Percentiles rank a stretch among this genome's conserved stretches.
These are phyloP conservation scores for Talaromyces piceae DNA, from an alignment of 2,329 filamentous ascomycete genomes.

Conservation along the genomic window DNA sequence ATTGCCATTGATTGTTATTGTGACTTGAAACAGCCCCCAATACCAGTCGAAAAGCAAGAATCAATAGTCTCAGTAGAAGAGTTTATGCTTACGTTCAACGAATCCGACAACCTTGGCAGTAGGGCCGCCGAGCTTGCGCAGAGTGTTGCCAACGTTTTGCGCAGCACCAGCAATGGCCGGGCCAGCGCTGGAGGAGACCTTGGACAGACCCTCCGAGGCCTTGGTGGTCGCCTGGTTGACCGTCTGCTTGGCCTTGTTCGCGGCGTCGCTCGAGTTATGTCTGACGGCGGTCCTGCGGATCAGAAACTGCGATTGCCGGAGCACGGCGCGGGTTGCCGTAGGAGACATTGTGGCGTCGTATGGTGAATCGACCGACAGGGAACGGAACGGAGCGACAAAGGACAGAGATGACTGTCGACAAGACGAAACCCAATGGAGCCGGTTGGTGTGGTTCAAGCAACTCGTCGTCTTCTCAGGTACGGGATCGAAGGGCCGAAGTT, in stretches of 20 bases:
- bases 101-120: conserved; percentile 72
- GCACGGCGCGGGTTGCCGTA: conserved; percentile 36
- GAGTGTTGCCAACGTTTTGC: conserved; percentile 55
- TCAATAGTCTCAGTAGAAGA: not conserved
- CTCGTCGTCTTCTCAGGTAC: conserved; percentile 25
- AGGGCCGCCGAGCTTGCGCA: conserved; percentile 73
- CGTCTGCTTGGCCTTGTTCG: conserved; percentile 39
- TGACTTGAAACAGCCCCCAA: not conserved
- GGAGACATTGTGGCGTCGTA: conserved; percentile 32
- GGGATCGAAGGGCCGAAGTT: conserved; percentile 27
- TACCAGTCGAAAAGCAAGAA: not conserved
- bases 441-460: conserved; percentile 20
- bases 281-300: conserved; percentile 39
- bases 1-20: not conserved
- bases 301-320: conserved; percentile 42
- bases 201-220: conserved; percentile 74
- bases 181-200: conserved; percentile 72
- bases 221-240: conserved; percentile 45
- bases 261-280: conserved; percentile 42
- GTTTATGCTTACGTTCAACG: conserved; percentile 66
- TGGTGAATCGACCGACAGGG: conserved; percentile 18
- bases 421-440: conserved; percentile 34
- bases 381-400: conserved; percentile 20
- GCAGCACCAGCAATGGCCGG: conserved; percentile 68
- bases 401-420: conserved; percentile 17